Conservation (phyloP, 805 yeast genomes). For the Metschnikowia chrysomelidarum region DNA sequence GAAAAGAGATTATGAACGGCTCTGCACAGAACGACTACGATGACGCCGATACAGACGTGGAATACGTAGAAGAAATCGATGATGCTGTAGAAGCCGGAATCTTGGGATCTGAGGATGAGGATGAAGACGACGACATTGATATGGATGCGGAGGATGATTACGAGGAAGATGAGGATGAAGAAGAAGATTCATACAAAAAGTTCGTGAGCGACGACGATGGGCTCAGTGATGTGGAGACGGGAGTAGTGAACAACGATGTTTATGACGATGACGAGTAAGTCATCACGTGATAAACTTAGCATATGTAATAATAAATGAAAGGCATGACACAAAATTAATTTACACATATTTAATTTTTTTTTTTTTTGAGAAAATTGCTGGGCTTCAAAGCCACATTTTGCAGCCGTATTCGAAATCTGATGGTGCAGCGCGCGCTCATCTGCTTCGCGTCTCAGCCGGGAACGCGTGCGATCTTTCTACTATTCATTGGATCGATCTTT, state of each 20-base stretch:
- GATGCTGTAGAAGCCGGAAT: slow-evolving; percentile 36
- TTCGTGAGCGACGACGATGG: slow-evolving; percentile 19
- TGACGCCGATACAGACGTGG: slow-evolving; percentile 52
- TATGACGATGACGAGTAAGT: slow-evolving; percentile 11
- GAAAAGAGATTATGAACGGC: slow-evolving; percentile 36
- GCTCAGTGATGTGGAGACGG: slow-evolving; percentile 20
- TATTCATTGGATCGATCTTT: too few relatives aligned
- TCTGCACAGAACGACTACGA: slow-evolving; percentile 26
- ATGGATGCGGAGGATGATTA: slow-evolving; percentile 9
- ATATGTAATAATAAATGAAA: too few relatives aligned
- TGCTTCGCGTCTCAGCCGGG: too few relatives aligned
- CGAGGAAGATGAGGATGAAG: slow-evolving; percentile 10
- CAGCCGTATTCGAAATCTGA: too few relatives aligned
- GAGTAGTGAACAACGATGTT: slow-evolving; percentile 17
- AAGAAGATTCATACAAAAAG: slow-evolving; percentile 6
- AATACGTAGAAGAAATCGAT: slow-evolving; percentile 67
- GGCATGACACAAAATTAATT: too few relatives aligned
- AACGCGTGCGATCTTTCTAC: too few relatives aligned
- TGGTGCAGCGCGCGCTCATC: background rate
- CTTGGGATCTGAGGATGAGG: slow-evolving; percentile 20
- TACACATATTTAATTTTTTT: too few relatives aligned
- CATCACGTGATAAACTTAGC: background rate
- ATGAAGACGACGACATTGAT: slow-evolving; percentile 13
- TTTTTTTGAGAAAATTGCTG: too few relatives aligned
- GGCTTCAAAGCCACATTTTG: too few relatives aligned